A percentile compares a stretch with the other conserved stretches of the same genome.
phyloP scores from a whole-genome alignment of 192 early-diverging fungal species.

The Backusella liffmaniae region DNA sequence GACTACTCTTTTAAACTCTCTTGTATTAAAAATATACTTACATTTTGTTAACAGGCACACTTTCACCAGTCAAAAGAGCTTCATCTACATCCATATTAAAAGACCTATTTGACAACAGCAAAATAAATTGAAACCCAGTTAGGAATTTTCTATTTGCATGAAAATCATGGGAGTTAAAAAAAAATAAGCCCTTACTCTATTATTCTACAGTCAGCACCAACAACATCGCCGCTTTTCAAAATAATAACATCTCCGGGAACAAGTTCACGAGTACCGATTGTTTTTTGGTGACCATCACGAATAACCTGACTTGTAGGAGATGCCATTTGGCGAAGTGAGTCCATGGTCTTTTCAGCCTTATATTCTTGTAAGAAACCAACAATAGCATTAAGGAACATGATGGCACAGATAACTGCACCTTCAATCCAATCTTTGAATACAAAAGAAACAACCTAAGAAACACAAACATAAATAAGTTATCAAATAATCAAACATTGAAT shows the following conservation, averaged over 20 bases:
- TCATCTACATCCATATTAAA: constrained; percentile 93
- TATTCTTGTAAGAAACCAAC: constrained; percentile 97
- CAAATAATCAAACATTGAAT: neutral
- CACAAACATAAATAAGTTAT: neutral
- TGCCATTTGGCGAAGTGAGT: constrained; percentile 84
- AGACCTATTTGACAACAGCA: constrained; percentile 43
- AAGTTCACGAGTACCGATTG: constrained; percentile 73
- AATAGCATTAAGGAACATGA: constrained; percentile 83
- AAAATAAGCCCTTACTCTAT: constrained; percentile 28
- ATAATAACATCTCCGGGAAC: constrained; percentile 92
- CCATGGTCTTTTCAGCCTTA: constrained; percentile 93
- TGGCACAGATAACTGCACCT: constrained; percentile 75
- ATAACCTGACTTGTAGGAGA: constrained; percentile 87
- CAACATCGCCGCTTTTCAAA: constrained; percentile 91
- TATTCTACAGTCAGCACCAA: constrained; percentile 90
- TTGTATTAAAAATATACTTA: constrained; percentile 15
- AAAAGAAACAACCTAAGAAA: constrained; percentile 53
- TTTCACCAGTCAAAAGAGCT: constrained; percentile 91
- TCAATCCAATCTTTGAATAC: constrained; percentile 67
- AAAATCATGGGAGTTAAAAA: neutral
- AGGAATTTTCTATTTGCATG: neutral
- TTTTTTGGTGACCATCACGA: constrained; percentile 73
- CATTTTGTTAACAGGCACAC: constrained; percentile 77
- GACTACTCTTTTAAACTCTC: neutral
- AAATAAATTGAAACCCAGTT: neutral